Conservation (phyloP, 31 red algal species). For the Asparagopsis taxiformis region DNA sequence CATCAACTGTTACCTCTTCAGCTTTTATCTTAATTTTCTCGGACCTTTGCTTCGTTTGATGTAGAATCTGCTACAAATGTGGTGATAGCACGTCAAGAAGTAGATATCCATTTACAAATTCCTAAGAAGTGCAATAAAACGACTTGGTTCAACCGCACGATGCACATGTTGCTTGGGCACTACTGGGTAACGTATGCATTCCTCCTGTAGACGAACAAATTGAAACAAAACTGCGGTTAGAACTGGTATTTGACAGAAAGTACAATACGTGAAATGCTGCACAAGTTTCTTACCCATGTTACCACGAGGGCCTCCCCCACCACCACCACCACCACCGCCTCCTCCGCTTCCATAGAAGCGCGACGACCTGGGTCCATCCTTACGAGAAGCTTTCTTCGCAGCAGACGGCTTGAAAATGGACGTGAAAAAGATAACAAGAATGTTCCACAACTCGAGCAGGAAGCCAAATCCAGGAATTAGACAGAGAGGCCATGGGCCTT, state of each 20-base stretch:
- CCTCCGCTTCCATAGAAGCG: constrained; percentile 61
- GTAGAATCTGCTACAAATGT: too few species aligned
- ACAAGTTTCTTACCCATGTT: constrained; percentile 4
- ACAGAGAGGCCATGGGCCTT: constrained; percentile 73
- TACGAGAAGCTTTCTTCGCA: constrained; percentile 2
- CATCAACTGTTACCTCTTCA: too few species aligned
- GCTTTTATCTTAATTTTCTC: too few species aligned
- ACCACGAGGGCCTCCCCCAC: constrained; percentile 26
- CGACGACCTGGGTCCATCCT: constrained; percentile 28
- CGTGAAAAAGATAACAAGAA: constrained; percentile 32
- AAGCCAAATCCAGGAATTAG: constrained; percentile 64
- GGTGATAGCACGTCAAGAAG: too few species aligned
- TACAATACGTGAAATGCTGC: neutral
- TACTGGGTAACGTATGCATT: neutral
- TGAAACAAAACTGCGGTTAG: neutral
- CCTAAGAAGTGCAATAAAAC: too few species aligned
- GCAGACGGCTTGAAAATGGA: constrained; percentile 65
- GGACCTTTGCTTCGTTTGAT: too few species aligned
- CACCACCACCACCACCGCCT: constrained; percentile 71
- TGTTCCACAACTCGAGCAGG: constrained; percentile 39
- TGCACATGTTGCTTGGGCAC: neutral
- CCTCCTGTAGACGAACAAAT: neutral
- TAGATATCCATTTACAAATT: too few species aligned
- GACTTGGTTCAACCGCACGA: neutral
- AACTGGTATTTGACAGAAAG: neutral